Conservation (phyloP, 345 rosid species). For the Linum lewisii region DNA sequence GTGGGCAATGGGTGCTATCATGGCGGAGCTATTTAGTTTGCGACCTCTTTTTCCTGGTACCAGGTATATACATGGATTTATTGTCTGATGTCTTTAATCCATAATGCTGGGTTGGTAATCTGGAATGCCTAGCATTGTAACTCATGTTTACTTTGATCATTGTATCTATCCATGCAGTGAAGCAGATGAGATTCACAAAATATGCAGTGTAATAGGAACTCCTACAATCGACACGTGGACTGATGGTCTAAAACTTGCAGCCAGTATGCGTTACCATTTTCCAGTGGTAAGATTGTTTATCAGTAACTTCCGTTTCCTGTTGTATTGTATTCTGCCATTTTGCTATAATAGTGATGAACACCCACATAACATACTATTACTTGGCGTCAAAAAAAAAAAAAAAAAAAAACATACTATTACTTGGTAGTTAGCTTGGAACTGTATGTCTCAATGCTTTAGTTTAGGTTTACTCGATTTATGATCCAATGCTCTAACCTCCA, state of each 20-base stretch:
- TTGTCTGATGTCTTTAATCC: neutral
- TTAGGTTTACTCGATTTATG: no score
- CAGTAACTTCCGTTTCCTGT: conserved; percentile 4
- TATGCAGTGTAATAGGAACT: conserved; percentile 79
- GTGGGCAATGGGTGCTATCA: conserved; percentile 99
- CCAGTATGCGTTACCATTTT: conserved; percentile 62
- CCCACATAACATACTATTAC: no score
- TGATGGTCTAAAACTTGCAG: conserved; percentile 80
- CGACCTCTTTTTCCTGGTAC: conserved; percentile 88
- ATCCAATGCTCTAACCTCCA: no score
- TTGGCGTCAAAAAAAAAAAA: no score
- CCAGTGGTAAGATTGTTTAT: conserved; percentile 38
- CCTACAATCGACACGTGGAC: conserved; percentile 73
- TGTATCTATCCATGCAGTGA: conserved; percentile 49
- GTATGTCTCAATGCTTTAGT: no score
- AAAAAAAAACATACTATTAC: no score
- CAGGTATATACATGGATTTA: conserved; percentile 30
- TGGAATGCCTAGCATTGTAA: neutral
- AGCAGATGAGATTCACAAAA: conserved; percentile 90
- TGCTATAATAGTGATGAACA: no score
- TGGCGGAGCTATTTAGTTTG: conserved; percentile 74
- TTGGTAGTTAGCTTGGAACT: no score
- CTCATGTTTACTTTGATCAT: neutral
- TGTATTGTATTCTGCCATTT: neutral
- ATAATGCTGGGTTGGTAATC: neutral